Evolutionary conservation across 306 rosid species (phyloP), one percentile per base, ranked within the genome.

Genomic region (Betula pendula): DNA sequence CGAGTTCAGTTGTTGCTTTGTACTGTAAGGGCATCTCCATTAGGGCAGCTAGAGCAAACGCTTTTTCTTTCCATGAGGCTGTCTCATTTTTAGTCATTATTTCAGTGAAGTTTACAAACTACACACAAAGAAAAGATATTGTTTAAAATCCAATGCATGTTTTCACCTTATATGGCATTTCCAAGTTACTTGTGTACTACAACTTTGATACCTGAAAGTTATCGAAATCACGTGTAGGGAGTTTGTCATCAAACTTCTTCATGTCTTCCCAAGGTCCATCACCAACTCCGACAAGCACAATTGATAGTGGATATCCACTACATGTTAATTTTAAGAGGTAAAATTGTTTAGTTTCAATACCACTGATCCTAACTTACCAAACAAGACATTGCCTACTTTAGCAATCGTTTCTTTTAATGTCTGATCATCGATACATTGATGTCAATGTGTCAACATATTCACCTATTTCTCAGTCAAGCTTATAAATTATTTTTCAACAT

Each of bases 251-350:
- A 51, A 94, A 94, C 73, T 83, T 94, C 87, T 52, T 84, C 97
- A 92, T 94, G 86, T 94, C 95, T 7, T 92, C 98, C 98, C 98
- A 94, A 20, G 98, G 98, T 38, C 98, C 97, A 72, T 94, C 97
- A 8, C 98, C 98, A 59, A 90, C 96, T 85, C 98, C 98, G 66
- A 94, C 83, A 27, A 94, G 93, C 84, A 94, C 50, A 77, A 94
- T 92, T 0, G 98, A 87, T 51, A 94, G 96, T 0, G 98, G 90
- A 77, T 92, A 84, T 47, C 80, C 82, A 85, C 98, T 94, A 87
- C 50, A 19, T 72, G 48, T 53, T 65, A 51, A 80, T 76, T 67
- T 76, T 51, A 22, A 65, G 22, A 77, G 66, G 73, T 44, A 71
- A 58, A 63, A 9, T 33, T 81, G 70, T 62, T 77, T 55, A 80